phyloP scores from a whole-genome alignment of 169 alveolate species.

The Plasmodium billcollinsi region DNA sequence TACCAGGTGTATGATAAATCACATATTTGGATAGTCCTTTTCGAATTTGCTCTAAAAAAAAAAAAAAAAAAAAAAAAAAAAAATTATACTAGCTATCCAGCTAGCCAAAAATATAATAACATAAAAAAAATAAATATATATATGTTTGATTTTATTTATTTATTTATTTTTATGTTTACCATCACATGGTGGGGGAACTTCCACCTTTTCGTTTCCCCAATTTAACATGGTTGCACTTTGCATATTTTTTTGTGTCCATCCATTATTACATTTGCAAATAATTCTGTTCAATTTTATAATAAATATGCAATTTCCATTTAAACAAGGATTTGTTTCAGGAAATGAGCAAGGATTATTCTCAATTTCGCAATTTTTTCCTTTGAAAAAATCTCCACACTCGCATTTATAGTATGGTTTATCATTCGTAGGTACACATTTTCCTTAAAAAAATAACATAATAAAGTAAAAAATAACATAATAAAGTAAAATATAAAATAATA shows the following conservation, averaged over 20 bases:
- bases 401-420: slow-evolving; percentile 82
- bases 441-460: slow-evolving; percentile 29
- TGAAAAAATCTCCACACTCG: slow-evolving; percentile 86
- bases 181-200: slow-evolving; percentile 84
- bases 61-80: slow-evolving; percentile 11
- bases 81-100: not conserved
- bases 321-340: slow-evolving; percentile 83
- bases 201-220: slow-evolving; percentile 84
- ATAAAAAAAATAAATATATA: too few relatives aligned
- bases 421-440: slow-evolving; percentile 77
- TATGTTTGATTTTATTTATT: not conserved
- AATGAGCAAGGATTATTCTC: slow-evolving; percentile 86
- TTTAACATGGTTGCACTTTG: slow-evolving; percentile 77
- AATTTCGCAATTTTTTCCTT: slow-evolving; percentile 85
- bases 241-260: slow-evolving; percentile 82
- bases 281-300: slow-evolving; percentile 82
- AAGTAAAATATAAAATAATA: not conserved
- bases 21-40: slow-evolving; percentile 62
- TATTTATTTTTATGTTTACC: slow-evolving; percentile 2
- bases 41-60: slow-evolving; percentile 25
- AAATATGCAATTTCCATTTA: slow-evolving; percentile 83
- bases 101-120: too few relatives aligned
- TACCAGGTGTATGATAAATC: slow-evolving; percentile 74
- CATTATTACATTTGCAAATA: slow-evolving; percentile 84
- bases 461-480: too few relatives aligned